phyloP scores from a whole-genome alignment of 208 protist species.

The Crithidia brevicula region DNA sequence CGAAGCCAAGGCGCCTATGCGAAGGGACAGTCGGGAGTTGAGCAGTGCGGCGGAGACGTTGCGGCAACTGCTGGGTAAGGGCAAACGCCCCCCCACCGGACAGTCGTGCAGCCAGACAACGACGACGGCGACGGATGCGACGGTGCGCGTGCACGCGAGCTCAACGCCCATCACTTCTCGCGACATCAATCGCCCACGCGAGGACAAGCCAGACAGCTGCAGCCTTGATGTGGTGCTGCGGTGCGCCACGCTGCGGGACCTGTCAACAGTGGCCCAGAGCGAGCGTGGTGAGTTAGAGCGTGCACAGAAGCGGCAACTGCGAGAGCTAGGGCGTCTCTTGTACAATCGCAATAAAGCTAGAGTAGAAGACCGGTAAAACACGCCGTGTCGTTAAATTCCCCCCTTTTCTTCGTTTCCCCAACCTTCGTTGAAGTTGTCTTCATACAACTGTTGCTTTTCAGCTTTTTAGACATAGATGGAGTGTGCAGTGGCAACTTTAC shows the following conservation, averaged over 20 bases:
- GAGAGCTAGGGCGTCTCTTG: slow-evolving; percentile 44
- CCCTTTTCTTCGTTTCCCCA: slow-evolving; percentile 21
- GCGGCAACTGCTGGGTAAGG: slow-evolving; percentile 6
- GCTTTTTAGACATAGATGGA: too few relatives aligned
- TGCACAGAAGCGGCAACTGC: slow-evolving; percentile 49
- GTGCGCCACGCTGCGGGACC: slow-evolving; percentile 48
- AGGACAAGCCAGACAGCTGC: neutral
- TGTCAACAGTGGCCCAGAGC: slow-evolving; percentile 26
- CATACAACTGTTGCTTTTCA: neutral
- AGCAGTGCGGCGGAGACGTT: slow-evolving; percentile 13
- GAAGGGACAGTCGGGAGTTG: neutral
- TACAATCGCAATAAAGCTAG: slow-evolving; percentile 36
- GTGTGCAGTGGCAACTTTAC: too few relatives aligned
- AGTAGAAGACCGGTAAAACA: slow-evolving; percentile 9
- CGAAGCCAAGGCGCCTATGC: neutral
- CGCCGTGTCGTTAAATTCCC: neutral
- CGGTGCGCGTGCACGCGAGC: neutral
- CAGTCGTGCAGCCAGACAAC: neutral
- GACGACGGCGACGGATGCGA: neutral
- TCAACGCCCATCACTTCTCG: neutral
- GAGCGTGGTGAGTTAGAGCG: slow-evolving; percentile 33
- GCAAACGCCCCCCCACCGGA: neutral
- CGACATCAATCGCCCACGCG: slow-evolving; percentile 9
- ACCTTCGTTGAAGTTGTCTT: neutral
- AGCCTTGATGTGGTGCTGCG: slow-evolving; percentile 53